Base-by-base conservation (phyloP, 2,329 filamentous ascomycete species). In the Parafenestella ontariensis region DNA sequence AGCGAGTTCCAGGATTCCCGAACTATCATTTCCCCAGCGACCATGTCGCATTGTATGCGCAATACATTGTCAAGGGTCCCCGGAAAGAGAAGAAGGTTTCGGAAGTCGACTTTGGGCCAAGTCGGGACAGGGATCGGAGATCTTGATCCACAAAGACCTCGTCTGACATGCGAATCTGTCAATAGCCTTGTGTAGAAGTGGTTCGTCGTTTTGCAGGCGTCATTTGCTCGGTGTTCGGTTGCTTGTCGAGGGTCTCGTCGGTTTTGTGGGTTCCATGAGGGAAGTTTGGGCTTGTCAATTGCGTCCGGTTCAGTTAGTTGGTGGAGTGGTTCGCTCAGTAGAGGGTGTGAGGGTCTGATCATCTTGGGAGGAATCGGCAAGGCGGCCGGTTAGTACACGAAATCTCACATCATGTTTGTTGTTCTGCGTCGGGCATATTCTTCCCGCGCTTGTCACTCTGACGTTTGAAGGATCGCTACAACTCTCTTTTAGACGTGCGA, bases 21-120 rank as follows among this genome's bases (percentile, higher is more conserved):
- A 93, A 95, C 75, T 94, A 92, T 79, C 92, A 96, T 79, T 96
- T 96, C 82, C 93, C 93, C 1, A 91, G 91, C 66, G 93, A 97
- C 72, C 93, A 97, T 76, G 86, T 97, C 66, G 91, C 93, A 71
- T 87, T 96, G 71, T 88, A 93, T 82, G 89, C 90, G 48, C 90
- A 96, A 74, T 96, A 96, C 76, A 87, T 90, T 65, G 89, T 96
- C 81, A 96, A 96, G 81, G 85, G 87, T 33, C 41, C 41, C n/a
- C 87, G 90, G 68, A 96, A 95, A 79, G 91, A 94, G 49, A 89
- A 89, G 79, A 74, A 76, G 59, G 65, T 69, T 8, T 66, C 70
- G 37, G 63, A 76, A 55, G 68, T 74, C 39, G 73, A 76, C 58
- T 76, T 76, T 65, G 73, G 73, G 42, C 70, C 67, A 33, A 71